Percentiles rank a stretch among this genome's conserved stretches.
Conservation (phyloP, 2,329 filamentous ascomycete genomes). For the Hypocrella siamensis region DNA sequence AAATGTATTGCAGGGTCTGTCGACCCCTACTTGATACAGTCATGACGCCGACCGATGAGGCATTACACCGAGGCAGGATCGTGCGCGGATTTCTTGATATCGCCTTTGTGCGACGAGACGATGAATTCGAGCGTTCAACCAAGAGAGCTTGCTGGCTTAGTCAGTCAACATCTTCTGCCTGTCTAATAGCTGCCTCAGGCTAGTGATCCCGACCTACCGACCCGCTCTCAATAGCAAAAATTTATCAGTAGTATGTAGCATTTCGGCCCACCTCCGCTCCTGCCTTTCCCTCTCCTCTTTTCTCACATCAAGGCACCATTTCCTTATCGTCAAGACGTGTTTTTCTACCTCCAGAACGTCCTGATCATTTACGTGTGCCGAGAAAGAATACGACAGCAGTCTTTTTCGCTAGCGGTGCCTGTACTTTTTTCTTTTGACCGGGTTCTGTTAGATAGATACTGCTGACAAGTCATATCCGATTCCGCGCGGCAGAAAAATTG, state of each 20-base stretch:
- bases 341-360: constrained; percentile 48
- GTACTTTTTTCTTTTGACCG: constrained; percentile 50
- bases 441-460: constrained; percentile 95
- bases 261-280: constrained; percentile 6
- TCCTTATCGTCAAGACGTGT: constrained; percentile 91
- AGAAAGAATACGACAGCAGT: constrained; percentile 59
- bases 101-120: too few species aligned
- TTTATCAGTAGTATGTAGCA: background rate
- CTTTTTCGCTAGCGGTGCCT: constrained; percentile 99
- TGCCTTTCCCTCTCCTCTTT: constrained; percentile 6
- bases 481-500: background rate
- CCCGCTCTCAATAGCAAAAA: too few species aligned
- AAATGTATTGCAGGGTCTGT: constrained; percentile 28
- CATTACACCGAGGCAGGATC: too few species aligned
- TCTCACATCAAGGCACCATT: constrained; percentile 48
- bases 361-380: constrained; percentile 86
- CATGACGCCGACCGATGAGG: too few species aligned
- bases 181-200: too few species aligned
- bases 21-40: constrained; percentile 41
- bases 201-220: too few species aligned
- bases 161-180: too few species aligned
- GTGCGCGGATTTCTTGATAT: too few species aligned
- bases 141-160: too few species aligned
- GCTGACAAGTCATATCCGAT: constrained; percentile 44
- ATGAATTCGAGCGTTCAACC: too few species aligned